Conservation (phyloP, 441 rosid genomes). For the Theobroma grandiflorum region DNA sequence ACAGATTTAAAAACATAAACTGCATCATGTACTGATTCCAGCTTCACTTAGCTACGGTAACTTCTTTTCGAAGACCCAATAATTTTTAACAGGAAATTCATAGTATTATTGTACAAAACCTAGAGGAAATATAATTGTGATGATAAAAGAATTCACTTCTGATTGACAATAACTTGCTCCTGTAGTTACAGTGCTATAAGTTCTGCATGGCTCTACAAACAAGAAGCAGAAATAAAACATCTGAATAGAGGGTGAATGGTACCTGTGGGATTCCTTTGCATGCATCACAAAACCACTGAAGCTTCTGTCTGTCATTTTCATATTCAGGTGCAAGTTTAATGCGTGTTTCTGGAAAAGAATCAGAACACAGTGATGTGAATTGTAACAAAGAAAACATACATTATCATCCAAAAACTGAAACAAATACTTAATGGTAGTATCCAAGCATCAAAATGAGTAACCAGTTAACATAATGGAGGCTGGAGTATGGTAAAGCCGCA, state of each 20-base stretch:
- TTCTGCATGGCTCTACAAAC: background rate
- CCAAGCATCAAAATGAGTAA: background rate
- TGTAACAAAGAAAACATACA: background rate
- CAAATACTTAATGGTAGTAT: background rate
- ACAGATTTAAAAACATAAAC: background rate
- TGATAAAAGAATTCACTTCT: background rate
- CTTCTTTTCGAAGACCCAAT: background rate
- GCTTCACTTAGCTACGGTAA: background rate
- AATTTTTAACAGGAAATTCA: background rate
- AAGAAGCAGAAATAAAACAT: conserved; percentile 49
- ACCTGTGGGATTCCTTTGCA: conserved; percentile 98
- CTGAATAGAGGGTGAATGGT: conserved; percentile 24
- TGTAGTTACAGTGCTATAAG: background rate
- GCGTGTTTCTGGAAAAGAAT: conserved; percentile 63
- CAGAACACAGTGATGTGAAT: conserved; percentile 22
- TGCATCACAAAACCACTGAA: conserved; percentile 86
- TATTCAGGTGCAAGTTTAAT: conserved; percentile 72
- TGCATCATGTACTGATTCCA: background rate
- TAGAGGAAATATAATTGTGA: background rate
- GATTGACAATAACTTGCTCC: background rate
- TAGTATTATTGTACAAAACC: background rate
- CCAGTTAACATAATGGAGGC: conserved; percentile 33
- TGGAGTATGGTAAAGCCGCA: conserved; percentile 37
- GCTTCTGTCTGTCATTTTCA: conserved; percentile 80
- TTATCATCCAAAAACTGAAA: conserved; percentile 18